phyloP scores from a whole-genome alignment of 257 asterid species.

The Penstemon davidsonii region DNA sequence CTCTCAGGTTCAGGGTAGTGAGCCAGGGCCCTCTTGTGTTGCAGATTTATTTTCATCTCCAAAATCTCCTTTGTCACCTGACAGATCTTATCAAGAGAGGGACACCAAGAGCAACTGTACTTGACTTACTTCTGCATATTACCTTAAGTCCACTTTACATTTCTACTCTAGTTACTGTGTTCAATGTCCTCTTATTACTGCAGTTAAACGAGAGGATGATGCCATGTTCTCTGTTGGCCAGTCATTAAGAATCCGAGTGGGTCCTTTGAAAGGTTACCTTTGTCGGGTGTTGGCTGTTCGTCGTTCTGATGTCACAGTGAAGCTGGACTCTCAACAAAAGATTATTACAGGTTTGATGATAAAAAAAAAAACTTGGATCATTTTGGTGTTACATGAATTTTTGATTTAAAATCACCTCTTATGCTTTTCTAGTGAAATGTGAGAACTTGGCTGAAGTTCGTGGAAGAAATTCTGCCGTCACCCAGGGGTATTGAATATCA shows the following conservation, averaged over 20 bases:
- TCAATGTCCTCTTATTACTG: constrained; percentile 26
- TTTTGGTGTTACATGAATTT: constrained; percentile 3
- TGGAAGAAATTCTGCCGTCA: constrained; percentile 54
- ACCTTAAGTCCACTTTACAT: constrained; percentile 21
- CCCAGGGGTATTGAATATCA: constrained; percentile 55
- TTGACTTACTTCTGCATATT: constrained; percentile 32
- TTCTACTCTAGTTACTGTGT: not conserved
- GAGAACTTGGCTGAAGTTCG: constrained; percentile 90
- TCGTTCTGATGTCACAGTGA: constrained; percentile 88
- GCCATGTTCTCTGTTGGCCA: constrained; percentile 85
- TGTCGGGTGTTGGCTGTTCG: constrained; percentile 94
- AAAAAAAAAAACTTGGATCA: not conserved
- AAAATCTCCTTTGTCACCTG: constrained; percentile 42
- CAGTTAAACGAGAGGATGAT: constrained; percentile 74
- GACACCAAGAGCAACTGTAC: constrained; percentile 64
- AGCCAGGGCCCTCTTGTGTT: constrained; percentile 56
- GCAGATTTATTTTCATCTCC: constrained; percentile 39
- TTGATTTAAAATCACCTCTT: constrained; percentile 25
- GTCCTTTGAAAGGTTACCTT: constrained; percentile 90
- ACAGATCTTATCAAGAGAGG: too few relatives aligned
- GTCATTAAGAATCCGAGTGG: constrained; percentile 77
- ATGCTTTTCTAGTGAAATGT: constrained; percentile 60
- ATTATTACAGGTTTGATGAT: constrained; percentile 72
- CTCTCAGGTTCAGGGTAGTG: constrained; percentile 52
- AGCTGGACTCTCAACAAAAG: constrained; percentile 92